Evolutionary conservation across 1,139 yeast species (phyloP).

Genomic region (Pneumocystis murina): DNA sequence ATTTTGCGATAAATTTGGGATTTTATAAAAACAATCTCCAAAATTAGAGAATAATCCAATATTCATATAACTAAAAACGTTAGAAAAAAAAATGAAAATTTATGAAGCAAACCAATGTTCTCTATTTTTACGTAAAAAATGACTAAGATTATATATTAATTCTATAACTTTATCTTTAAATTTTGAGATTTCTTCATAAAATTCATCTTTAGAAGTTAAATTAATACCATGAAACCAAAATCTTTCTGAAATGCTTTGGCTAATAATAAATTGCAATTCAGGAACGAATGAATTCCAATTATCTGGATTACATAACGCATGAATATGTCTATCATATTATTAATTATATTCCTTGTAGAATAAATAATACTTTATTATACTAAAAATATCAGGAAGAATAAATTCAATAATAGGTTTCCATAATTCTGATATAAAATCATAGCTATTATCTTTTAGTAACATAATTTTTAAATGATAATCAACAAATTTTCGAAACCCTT

Average conservation of each 20-base stretch:
- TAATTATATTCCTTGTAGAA: constrained; percentile 48
- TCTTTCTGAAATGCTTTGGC: constrained; percentile 75
- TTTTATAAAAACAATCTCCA: constrained; percentile 75
- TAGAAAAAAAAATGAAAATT: neutral
- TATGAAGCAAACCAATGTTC: constrained; percentile 58
- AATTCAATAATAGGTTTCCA: constrained; percentile 95
- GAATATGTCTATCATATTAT: neutral
- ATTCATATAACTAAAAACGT: constrained; percentile 32
- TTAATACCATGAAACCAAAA: constrained; percentile 99
- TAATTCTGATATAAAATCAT: constrained; percentile 54
- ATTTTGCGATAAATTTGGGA: constrained; percentile 62
- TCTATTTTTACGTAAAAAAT: constrained; percentile 82
- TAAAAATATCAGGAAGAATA: constrained; percentile 77
- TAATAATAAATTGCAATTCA: constrained; percentile 81
- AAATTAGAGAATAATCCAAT: constrained; percentile 80
- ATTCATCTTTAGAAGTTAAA: constrained; percentile 83
- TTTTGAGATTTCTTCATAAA: constrained; percentile 82
- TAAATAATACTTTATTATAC: constrained; percentile 75
- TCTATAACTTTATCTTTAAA: constrained; percentile 89
- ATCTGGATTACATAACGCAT: neutral
- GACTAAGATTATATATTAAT: constrained; percentile 98
- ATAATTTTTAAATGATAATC: constrained; percentile 72
- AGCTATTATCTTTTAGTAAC: constrained; percentile 61
- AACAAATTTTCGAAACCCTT: constrained; percentile 87
- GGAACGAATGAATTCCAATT: constrained; percentile 37